Evolutionary conservation across 805 yeast species (phyloP), one percentile per base, ranked within the genome.

Genomic region (Saturnispora serradocipensis): DNA sequence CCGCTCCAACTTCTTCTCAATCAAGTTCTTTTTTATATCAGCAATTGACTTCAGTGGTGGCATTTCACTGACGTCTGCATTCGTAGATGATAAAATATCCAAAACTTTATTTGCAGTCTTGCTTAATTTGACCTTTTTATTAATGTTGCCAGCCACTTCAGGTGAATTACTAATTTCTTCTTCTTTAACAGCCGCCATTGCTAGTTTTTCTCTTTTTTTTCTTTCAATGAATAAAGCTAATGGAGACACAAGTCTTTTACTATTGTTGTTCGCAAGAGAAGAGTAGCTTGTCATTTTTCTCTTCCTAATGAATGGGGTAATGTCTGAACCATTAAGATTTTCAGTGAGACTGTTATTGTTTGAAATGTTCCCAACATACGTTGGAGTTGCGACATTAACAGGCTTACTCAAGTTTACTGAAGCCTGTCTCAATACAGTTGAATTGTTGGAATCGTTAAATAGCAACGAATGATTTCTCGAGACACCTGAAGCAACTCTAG

Each of bases 201-300:
- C n/a, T 25, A 30, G 16, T 10, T 28, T 43, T 39, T 54, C 55
- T 16, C 46, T 52, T 43, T 56, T 53, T 40, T 53, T 56, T 32
- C 53, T 54, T 35, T 55, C 62, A n/a, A 59, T 50, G 46, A 54
- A 58, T 6, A 59, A 49, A 5, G 57, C 56, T 30, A 66, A 54
- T 5, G 70, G 68, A 3, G 70, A 62, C 8, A 60, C 56, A 3
- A 62, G 54, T 36, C 66, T 54, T 30, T 56, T 51, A 38, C 61
- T 56, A 44, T 59, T 58, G 4, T 67, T 65, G 1, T 63, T 61
- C 5, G 68, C 64, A 10, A 63, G 53, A 8, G 59, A 50, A 5
- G 67, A 57, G 43, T 63, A 67, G 24, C 54, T 56, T 4, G 64
- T 59, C 32, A 67, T 59, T 51, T 70, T 58, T 47, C 58, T 58